Conservation (phyloP, 2,329 filamentous ascomycete species). For the Neonectria faginata region DNA sequence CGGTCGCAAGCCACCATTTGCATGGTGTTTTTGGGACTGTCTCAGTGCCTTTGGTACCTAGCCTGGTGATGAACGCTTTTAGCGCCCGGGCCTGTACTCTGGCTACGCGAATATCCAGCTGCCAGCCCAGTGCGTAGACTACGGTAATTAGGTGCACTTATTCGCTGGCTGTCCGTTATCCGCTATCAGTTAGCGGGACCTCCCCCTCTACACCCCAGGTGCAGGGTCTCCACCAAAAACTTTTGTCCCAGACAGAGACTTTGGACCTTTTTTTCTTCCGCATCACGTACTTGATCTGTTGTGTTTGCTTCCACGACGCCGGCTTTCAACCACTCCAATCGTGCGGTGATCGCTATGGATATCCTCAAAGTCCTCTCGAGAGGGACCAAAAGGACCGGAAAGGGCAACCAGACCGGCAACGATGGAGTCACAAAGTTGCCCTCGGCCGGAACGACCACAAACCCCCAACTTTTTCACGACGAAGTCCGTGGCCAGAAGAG, state of each 20-base stretch:
- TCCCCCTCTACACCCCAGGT: slow-evolving; percentile 33
- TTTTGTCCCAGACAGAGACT: slow-evolving; percentile 35
- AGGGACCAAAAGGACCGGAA: slow-evolving; percentile 70
- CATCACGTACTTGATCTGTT: background rate
- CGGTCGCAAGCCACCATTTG: background rate
- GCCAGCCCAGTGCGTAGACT: too few relatives aligned
- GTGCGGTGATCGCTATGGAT: slow-evolving; percentile 62
- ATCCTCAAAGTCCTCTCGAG: slow-evolving; percentile 79
- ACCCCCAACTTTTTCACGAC: slow-evolving; percentile 78
- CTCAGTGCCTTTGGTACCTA: slow-evolving; percentile 1
- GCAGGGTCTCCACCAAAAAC: slow-evolving; percentile 43
- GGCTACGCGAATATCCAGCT: background rate
- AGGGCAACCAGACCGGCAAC: slow-evolving; percentile 46
- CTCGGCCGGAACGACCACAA: slow-evolving; percentile 71
- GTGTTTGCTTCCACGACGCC: slow-evolving; percentile 17
- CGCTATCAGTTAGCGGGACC: slow-evolving; percentile 18
- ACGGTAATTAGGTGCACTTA: background rate
- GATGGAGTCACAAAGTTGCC: slow-evolving; percentile 63
- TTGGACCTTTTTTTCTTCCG: slow-evolving; percentile 35
- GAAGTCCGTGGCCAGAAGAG: slow-evolving; percentile 64
- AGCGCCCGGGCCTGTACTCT: background rate
- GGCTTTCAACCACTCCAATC: slow-evolving; percentile 18
- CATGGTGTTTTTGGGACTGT: slow-evolving; percentile 12
- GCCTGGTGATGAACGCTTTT: background rate
- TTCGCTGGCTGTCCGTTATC: slow-evolving; percentile 11